Base-by-base conservation (phyloP, 306 rosid species). In the Delonix regia region DNA sequence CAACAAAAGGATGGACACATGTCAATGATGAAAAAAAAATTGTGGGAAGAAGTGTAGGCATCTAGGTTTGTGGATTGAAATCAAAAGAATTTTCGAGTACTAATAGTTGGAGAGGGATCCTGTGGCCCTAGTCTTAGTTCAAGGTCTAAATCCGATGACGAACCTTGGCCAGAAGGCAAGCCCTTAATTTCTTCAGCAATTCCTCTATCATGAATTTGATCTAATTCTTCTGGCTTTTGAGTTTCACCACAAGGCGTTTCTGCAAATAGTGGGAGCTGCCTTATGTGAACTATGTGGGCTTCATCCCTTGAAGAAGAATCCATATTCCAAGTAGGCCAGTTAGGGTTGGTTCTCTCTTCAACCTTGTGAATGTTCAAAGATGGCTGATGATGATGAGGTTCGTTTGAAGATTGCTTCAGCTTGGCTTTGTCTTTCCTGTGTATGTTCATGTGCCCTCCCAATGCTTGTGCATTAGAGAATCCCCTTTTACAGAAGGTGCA, bases 361-460 rank as follows among this genome's bases (percentile, higher is more conserved):
- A 25, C 65, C 65, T 38, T 38, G 6, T 38, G 33, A 30, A 27
- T 41, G 66, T 80, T 81, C 52, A 24, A 38, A 68, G 77, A 73
- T 72, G 68, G 48, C 25, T 75, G 79, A 52, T 21, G 45, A 22
- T 0, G 69, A 63, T 2, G 69, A 7, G 69, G 3, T 25, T 13
- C 4, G 9, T 57, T 25, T 1, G 76, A 59, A 21, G 80, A 69
- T 83, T 85, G 90, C 84, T 86, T 91, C 83, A 90, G 87, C 79
- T 85, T 90, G 53, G 92, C 96, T 61, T 94, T 94, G 76, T 94
- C 92, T 81, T 87, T 91, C 21, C 98, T 84, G 25, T 94, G 98
- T 36, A 94, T 87, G 74, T 91, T 94, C 98, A 93, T 91, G 85
- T 93, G 98, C 0, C 97, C 98, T 63, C 98, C 98, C 3, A 93